Conservation (phyloP, 2,329 filamentous ascomycete genomes). For the Ilyonectria mors-panacis region DNA sequence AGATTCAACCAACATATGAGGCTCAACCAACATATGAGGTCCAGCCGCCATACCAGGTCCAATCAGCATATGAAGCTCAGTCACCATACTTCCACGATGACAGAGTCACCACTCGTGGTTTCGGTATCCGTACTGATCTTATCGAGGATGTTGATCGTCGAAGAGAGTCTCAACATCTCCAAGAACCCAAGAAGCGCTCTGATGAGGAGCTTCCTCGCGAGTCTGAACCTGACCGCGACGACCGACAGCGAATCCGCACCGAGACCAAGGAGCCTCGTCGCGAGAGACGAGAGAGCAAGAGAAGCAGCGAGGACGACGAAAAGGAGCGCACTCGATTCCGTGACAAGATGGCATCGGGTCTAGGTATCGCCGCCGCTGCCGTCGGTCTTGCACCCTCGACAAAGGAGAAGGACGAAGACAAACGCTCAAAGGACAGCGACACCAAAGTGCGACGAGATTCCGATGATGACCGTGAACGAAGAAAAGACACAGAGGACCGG, state of each 20-base stretch:
- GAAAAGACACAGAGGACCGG: slow-evolving; percentile 39
- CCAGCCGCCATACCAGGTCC: too few species aligned
- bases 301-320: slow-evolving; percentile 54
- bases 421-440: slow-evolving; percentile 51
- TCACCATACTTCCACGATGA: slow-evolving; percentile 61
- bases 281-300: slow-evolving; percentile 51
- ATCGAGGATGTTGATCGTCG: slow-evolving; percentile 58
- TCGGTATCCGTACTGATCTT: slow-evolving; percentile 65
- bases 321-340: slow-evolving; percentile 60
- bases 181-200: slow-evolving; percentile 50
- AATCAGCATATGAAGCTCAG: slow-evolving; percentile 31
- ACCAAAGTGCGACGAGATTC: slow-evolving; percentile 49
- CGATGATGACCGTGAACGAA: slow-evolving; percentile 49
- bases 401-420: slow-evolving; percentile 60
- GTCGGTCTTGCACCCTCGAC: slow-evolving; percentile 58
- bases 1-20: slow-evolving; percentile 31
- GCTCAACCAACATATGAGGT: slow-evolving; percentile 14
- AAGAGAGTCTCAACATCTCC: slow-evolving; percentile 53
- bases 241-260: slow-evolving; percentile 46
- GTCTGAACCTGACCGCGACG: slow-evolving; percentile 49
- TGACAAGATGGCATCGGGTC: slow-evolving; percentile 64
- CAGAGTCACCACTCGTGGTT: slow-evolving; percentile 62
- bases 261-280: slow-evolving; percentile 47
- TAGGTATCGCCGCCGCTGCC: slow-evolving; percentile 65
- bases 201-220: slow-evolving; percentile 51